phyloP scores from a whole-genome alignment of 768 basidiomycete species.

The Auricularia cornea region DNA sequence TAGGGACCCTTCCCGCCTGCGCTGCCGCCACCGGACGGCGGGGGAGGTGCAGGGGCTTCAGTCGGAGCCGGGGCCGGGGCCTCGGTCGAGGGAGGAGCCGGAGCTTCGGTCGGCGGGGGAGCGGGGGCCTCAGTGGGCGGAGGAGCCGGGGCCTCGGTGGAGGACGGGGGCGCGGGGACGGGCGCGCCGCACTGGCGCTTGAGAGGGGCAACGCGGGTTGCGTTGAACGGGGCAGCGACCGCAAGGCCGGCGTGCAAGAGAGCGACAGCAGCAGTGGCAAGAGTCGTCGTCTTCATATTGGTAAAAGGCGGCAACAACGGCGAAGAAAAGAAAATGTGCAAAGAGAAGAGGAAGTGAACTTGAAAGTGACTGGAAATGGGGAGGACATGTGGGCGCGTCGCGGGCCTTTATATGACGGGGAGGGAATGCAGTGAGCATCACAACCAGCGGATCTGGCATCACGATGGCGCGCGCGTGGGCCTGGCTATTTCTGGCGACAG shows the following conservation, averaged over 20 bases:
- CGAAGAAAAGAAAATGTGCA: not conserved
- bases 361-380: not conserved
- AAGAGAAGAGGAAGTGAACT: not conserved
- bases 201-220: not conserved
- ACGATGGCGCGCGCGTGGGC: too few relatives aligned
- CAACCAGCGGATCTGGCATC: too few relatives aligned
- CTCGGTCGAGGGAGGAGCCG: not conserved
- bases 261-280: not conserved
- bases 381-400: not conserved
- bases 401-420: not conserved
- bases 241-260: not conserved
- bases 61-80: not conserved
- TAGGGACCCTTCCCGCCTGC: not conserved
- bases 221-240: not conserved
- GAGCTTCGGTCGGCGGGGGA: not conserved
- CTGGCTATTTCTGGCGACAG: too few relatives aligned
- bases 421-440: not conserved
- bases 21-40: not conserved
- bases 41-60: not conserved
- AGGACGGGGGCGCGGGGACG: not conserved
- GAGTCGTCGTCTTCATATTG: not conserved
- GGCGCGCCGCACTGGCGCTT: not conserved
- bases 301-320: not conserved
- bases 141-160: not conserved
- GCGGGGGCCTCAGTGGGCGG: not conserved